Evolutionary conservation across 345 rosid genomes (phyloP).

Genomic region (Eucalyptus microcorys): DNA sequence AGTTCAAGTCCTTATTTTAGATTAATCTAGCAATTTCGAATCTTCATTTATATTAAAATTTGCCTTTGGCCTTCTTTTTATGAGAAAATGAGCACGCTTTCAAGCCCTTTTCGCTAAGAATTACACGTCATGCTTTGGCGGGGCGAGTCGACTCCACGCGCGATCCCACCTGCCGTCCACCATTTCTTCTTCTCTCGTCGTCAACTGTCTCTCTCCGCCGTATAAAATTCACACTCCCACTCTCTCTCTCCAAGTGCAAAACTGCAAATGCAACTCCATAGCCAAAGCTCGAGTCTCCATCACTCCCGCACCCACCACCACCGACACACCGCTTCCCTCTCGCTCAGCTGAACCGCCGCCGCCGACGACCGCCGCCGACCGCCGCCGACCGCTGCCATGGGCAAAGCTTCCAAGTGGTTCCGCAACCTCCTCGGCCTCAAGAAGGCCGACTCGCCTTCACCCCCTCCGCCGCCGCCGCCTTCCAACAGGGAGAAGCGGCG

Average conservation of each 20-base stretch:
- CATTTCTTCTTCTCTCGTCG: not conserved
- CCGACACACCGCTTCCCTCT: not conserved
- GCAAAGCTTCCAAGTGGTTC: slow-evolving; percentile 79
- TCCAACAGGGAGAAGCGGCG: slow-evolving; percentile 44
- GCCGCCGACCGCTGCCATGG: slow-evolving; percentile 40
- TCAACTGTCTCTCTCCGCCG: not conserved
- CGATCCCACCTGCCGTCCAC: not conserved
- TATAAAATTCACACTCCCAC: not conserved
- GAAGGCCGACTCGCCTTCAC: slow-evolving; percentile 25
- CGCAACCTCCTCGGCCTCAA: slow-evolving; percentile 57
- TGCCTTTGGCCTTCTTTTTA: not conserved
- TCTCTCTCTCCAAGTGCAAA: not conserved
- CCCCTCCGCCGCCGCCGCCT: not conserved
- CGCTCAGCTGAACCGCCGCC: not conserved
- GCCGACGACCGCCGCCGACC: not conserved
- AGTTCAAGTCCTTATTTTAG: not conserved
- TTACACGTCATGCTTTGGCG: not conserved
- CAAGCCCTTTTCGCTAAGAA: not conserved
- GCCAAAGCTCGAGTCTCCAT: not conserved
- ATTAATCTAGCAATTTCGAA: too few species aligned
- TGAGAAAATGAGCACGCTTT: not conserved
- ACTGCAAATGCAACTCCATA: not conserved
- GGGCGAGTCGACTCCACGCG: not conserved
- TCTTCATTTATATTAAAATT: too few species aligned
- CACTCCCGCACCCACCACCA: not conserved